phyloP scores from a whole-genome alignment of 2,329 filamentous ascomycete genomes.

The Talaromyces rugulosus region DNA sequence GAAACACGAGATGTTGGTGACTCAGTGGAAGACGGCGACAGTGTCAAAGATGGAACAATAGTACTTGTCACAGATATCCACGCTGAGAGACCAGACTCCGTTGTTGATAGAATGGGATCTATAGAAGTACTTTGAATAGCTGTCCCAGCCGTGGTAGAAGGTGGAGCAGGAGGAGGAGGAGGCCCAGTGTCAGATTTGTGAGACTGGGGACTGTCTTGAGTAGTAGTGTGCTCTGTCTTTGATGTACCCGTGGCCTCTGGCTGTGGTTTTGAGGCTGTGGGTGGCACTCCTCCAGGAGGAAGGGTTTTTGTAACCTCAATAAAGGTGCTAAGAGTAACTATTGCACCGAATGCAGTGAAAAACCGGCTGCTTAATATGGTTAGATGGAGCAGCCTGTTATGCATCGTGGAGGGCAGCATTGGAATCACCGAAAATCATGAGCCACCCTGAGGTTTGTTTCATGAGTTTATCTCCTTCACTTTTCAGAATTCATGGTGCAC shows the following conservation, averaged over 20 bases:
- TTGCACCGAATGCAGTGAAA: not conserved
- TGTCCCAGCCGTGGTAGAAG: not conserved
- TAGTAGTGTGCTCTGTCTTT: not conserved
- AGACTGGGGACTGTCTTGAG: not conserved
- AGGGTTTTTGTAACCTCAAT: conserved; percentile 9
- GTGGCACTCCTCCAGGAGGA: not conserved
- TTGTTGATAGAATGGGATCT: not conserved
- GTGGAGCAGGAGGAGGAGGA: not conserved
- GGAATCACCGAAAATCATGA: not conserved
- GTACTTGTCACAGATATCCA: not conserved
- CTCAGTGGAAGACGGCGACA: not conserved
- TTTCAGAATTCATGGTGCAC: not conserved
- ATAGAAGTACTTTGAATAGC: not conserved
- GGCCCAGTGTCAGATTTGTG: not conserved
- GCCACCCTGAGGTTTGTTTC: not conserved
- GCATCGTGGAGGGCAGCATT: not conserved
- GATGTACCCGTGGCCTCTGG: not conserved
- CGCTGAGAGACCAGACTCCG: not conserved
- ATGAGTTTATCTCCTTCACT: not conserved
- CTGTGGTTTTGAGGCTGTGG: not conserved
- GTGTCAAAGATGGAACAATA: not conserved
- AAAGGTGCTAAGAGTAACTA: conserved; percentile 4
- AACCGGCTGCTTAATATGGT: not conserved
- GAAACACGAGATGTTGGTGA: not conserved
- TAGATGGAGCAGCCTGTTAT: not conserved